These are phyloP conservation scores for Candida maesae DNA, from an alignment of 805 yeast genomes.

Conservation along the genomic window DNA sequence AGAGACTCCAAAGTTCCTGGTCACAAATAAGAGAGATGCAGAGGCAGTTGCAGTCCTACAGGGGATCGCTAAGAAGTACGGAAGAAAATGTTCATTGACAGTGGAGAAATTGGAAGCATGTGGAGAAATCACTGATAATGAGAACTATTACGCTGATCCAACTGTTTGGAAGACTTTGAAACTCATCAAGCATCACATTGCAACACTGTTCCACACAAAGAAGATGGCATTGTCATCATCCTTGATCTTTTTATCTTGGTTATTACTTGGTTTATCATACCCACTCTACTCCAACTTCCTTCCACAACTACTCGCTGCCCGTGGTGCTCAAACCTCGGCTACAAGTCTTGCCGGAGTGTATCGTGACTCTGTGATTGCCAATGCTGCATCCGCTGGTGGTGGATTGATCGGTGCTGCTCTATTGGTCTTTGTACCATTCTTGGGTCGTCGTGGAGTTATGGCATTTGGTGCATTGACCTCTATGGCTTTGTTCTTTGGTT, in stretches of 20 bases:
- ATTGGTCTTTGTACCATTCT: constrained; percentile 15
- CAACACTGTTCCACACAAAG: constrained; percentile 39
- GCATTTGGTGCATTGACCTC: constrained; percentile 46
- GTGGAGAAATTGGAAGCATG: constrained; percentile 41
- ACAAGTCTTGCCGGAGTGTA: constrained; percentile 37
- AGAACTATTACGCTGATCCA: constrained; percentile 25
- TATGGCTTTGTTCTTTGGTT: constrained; percentile 56
- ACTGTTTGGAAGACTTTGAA: constrained; percentile 27
- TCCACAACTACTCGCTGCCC: constrained; percentile 44
- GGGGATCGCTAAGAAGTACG: constrained; percentile 43
- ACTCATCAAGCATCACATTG: constrained; percentile 34
- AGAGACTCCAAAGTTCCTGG: constrained; percentile 51
- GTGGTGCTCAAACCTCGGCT: constrained; percentile 45
- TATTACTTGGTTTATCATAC: constrained; percentile 49
- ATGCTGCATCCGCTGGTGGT: constrained; percentile 42
- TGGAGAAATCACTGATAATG: constrained; percentile 37
- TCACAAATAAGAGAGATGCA: constrained; percentile 46
- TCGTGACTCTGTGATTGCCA: constrained; percentile 43
- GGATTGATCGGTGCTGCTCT: constrained; percentile 47
- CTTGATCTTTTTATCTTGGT: constrained; percentile 47
- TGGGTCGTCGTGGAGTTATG: constrained; percentile 59
- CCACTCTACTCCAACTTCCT: constrained; percentile 49
- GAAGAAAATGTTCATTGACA: constrained; percentile 37
- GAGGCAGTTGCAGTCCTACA: constrained; percentile 42
- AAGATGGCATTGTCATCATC: constrained; percentile 37